Base-by-base conservation (phyloP, 768 basidiomycete species). In the Lanmaoa pseudosensibilis region DNA sequence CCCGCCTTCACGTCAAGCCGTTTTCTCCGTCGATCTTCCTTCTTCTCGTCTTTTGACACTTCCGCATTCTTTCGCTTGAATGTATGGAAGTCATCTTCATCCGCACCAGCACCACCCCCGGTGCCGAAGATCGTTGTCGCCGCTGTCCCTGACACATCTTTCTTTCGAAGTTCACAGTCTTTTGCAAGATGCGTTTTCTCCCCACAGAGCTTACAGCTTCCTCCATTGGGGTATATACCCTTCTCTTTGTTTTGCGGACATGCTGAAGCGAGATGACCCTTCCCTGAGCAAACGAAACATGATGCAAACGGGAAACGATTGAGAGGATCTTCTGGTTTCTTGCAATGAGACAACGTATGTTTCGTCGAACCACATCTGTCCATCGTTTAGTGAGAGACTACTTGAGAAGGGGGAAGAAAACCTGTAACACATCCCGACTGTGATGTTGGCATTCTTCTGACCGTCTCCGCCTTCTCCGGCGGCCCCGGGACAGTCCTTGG, bases 71-170 rank as follows among this genome's bases (percentile, higher is more conserved):
- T 80, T 43, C 92, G 81, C 67, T 86, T 87, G 69, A 94, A 80
- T 1, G 78, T 77, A 70, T 94, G 94, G 74, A 95, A 97, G 69
- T 97, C 95, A 66, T 98, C 95, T 70, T 98, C 95, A 68, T 98
- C 95, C 10, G 95, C 88, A 23, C 93, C 92, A 0, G 81, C 84
- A 38, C 78, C 83, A 32, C 68, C 68, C 1, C 78, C 78, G 1
- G 54, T 73, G 27, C 70, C 70, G 16, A 74, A 65, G 46, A 68
- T 40, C 10, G 64, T 48, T 18, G 52, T 46, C 18, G 58, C 52
- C 0, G 55, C 59, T 18, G 64, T 69, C 36, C 71, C 71, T 2
- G 71, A 62, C 41, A 33, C 43, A 80, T 90, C 85, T 67, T 79
- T 73, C 66, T 80, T 83, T 48, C 88, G 74, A 46, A 90, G 74